These are phyloP conservation scores for Sporothrix mexicana DNA, from an alignment of 2,329 filamentous ascomycete species.

Conservation along the genomic window DNA sequence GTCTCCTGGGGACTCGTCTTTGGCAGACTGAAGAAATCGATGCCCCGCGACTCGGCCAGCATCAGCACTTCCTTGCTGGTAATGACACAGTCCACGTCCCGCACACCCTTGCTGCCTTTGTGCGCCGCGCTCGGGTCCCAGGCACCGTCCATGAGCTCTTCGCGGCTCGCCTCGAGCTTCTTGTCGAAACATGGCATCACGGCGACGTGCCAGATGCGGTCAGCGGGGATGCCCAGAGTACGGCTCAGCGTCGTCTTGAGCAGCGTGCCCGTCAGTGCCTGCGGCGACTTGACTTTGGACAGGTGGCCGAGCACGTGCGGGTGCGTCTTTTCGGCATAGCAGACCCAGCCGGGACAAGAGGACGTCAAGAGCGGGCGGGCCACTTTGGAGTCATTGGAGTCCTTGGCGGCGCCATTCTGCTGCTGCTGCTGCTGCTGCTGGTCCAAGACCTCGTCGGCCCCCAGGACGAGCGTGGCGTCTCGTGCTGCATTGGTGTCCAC, in stretches of 20 bases:
- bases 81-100: slow-evolving; percentile 97
- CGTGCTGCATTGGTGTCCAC: slow-evolving; percentile 86
- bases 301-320: slow-evolving; percentile 90
- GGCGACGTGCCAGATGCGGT: slow-evolving; percentile 89
- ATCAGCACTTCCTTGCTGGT: slow-evolving; percentile 94
- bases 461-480: slow-evolving; percentile 81
- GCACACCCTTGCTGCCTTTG: slow-evolving; percentile 61
- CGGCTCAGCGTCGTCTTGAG: slow-evolving; percentile 84
- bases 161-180: slow-evolving; percentile 92
- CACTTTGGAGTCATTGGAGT: too few relatives aligned
- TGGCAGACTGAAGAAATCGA: slow-evolving; percentile 77
- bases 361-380: slow-evolving; percentile 73
- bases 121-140: slow-evolving; percentile 71
- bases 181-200: slow-evolving; percentile 99
- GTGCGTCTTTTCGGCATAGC: slow-evolving; percentile 98
- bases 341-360: slow-evolving; percentile 97
- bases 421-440: slow-evolving; percentile 42
- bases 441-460: slow-evolving; percentile 71
- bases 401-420: neutral
- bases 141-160: slow-evolving; percentile 82
- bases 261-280: slow-evolving; percentile 87
- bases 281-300: slow-evolving; percentile 89
- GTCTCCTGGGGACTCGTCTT: slow-evolving; percentile 44
- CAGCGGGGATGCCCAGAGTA: slow-evolving; percentile 72
- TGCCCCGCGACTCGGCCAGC: slow-evolving; percentile 78